Base-by-base conservation (phyloP, 2,329 filamentous ascomycete species). In the Metarhizium sp. region DNA sequence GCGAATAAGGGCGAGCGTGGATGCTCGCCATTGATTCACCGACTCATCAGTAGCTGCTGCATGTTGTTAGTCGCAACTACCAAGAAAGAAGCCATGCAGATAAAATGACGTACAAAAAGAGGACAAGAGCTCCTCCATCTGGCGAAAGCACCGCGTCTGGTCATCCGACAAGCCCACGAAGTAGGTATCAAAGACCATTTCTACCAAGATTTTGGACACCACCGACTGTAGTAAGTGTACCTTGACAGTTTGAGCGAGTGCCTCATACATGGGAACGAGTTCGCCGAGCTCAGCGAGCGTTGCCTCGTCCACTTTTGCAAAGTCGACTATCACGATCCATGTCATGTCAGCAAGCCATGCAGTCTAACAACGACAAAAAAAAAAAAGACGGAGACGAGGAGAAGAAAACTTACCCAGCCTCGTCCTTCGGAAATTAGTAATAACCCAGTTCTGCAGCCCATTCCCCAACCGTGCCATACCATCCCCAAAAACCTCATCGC, bases 391-490 rank as follows among this genome's bases (percentile, higher is more conserved):
- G 40, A 6, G 40, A 13, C 2, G 14, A 13, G 20, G 18, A 2
- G 25, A 20, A 30, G 18, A 32, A 29, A 11, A 67, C 74, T 61
- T 65, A 79, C 78, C 72, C 50, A 86, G 69, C 69, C 78, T 86
- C 13, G 79, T 76, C 59, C 79, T 80, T 52, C 86, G 77, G 60
- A 87, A 90, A 65, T 87, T 81, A 30, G 80, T 78, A 61, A 90
- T 83, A 3, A 86, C 80, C 86, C 86, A 90, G 62, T 90, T 88
- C 70, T 89, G 85, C 61, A 88, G 69, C 29, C 85, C 80, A 62
- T 88, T 86, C 20, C 81, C 80, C 50, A 90, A 67, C 56, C 78
- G 75, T 51, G 77, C 74, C 74, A 87, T 81, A 10, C 77, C 75
- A 52, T 86, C 81, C 2, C 75, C 79, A 64, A 90, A 80, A 11